Evolutionary conservation across 1,284 basidiomycete species (phyloP).

Genomic region (Pterulicium gracile): DNA sequence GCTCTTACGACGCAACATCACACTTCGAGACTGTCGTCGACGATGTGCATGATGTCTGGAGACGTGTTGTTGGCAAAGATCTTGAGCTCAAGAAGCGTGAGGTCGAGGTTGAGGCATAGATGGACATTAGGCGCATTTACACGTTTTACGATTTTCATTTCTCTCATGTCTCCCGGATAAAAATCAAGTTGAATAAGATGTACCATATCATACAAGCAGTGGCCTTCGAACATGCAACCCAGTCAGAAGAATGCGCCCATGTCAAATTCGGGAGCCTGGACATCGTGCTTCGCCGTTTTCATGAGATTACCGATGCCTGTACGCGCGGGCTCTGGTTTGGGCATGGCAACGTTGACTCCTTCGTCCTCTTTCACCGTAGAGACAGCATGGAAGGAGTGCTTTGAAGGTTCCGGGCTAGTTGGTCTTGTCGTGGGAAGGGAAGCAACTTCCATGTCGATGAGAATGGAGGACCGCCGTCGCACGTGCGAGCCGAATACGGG

Average conservation of each 20-base stretch:
- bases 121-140: conserved; percentile 3
- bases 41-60: conserved; percentile 91
- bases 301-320: conserved; percentile 75
- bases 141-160: conserved; percentile 10
- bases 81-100: conserved; percentile 82
- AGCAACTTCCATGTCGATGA: conserved; percentile 82
- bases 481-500: conserved; percentile 22
- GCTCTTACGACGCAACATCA: conserved; percentile 96
- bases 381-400: conserved; percentile 6
- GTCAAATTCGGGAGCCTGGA: conserved; percentile 78
- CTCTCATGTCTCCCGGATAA: background rate
- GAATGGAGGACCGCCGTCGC: conserved; percentile 57
- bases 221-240: background rate
- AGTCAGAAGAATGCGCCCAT: conserved; percentile 60
- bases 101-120: conserved; percentile 49
- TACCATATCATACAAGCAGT: conserved; percentile 1
- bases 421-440: conserved; percentile 49
- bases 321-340: conserved; percentile 41
- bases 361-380: conserved; percentile 19
- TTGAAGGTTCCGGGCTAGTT: conserved; percentile 31
- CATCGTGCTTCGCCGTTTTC: conserved; percentile 80
- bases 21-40: conserved; percentile 99
- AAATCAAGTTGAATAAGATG: too few relatives aligned
- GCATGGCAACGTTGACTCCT: conserved; percentile 29
- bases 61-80: conserved; percentile 66